Base-by-base conservation (phyloP, 495 filamentous ascomycete genomes). In the Cudoniella acicularis region DNA sequence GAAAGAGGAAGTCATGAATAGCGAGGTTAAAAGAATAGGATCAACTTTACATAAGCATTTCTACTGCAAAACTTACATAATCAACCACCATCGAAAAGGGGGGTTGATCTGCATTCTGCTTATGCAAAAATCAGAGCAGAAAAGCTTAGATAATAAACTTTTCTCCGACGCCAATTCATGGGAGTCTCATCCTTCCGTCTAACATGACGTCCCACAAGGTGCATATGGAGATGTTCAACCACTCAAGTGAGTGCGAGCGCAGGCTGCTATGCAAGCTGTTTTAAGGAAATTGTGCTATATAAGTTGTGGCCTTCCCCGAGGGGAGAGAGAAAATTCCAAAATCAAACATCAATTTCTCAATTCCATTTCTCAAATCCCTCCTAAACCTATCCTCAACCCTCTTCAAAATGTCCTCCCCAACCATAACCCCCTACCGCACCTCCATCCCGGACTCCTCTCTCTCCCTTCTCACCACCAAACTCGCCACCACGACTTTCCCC, bases 351-450 rank as follows among this genome's bases (percentile, higher is more conserved):
- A n/a, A n/a, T n/a, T n/a, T n/a, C n/a, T n/a, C n/a, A n/a, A n/a
- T n/a, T n/a, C n/a, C n/a, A n/a, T n/a, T n/a, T n/a, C n/a, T n/a
- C n/a, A n/a, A n/a, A n/a, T n/a, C n/a, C n/a, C n/a, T n/a, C n/a
- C n/a, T n/a, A n/a, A n/a, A n/a, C n/a, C n/a, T n/a, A n/a, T n/a
- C n/a, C n/a, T n/a, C n/a, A n/a, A n/a, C 11, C 2, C 56, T 67
- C 1, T 80, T 71, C 57, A 65, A 69, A 10, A 78, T 79, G n/a
- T n/a, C n/a, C n/a, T n/a, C n/a, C n/a, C n/a, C n/a, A n/a, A n/a
- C n/a, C n/a, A n/a, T n/a, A n/a, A n/a, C 11, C 2, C 56, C 69
- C 1, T 80, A 70, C 57, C 64, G 68, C 8, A 78, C 78, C 22
- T 66, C 64, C 42, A 64, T 80, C n/a, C 58, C 74, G 1, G 71